phyloP scores from a whole-genome alignment of 768 basidiomycete genomes.

The Suillus fuscotomentosus region DNA sequence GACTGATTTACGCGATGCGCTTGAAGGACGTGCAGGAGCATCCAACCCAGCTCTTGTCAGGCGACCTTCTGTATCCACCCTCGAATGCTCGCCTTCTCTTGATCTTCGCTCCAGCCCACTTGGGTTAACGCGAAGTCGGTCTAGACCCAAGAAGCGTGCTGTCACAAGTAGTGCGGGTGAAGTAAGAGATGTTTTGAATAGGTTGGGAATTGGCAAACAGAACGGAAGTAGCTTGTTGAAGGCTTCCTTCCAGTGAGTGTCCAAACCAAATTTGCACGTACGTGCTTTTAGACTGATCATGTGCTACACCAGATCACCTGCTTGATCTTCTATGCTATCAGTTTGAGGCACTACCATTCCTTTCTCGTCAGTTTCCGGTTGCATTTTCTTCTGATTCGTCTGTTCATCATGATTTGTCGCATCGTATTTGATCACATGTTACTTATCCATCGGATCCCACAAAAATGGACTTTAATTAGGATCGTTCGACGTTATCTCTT shows the following conservation, averaged over 20 bases:
- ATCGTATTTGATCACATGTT: conserved; percentile 13
- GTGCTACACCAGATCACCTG: conserved; percentile 2
- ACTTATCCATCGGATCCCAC: conserved; percentile 20
- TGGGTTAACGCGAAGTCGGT: conserved; percentile 51
- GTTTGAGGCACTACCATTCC: conserved; percentile 2
- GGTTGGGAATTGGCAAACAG: conserved; percentile 78
- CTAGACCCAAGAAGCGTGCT: conserved; percentile 53
- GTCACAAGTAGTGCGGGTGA: conserved; percentile 58
- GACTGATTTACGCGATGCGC: conserved; percentile 81
- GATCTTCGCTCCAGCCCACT: conserved; percentile 39
- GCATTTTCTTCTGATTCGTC: not conserved
- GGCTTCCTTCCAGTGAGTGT: conserved; percentile 57
- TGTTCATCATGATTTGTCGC: conserved; percentile 12
- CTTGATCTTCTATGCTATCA: conserved; percentile 4
- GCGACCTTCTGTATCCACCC: conserved; percentile 75
- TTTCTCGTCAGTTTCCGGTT: conserved; percentile 5
- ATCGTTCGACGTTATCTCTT: conserved; percentile 16
- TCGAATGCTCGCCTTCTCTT: conserved; percentile 62
- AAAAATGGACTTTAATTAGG: conserved; percentile 16
- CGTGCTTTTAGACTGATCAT: conserved; percentile 2
- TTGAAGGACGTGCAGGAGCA: conserved; percentile 83
- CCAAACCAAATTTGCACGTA: not conserved
- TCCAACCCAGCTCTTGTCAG: conserved; percentile 70
- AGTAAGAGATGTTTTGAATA: conserved; percentile 79
- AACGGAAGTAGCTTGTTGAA: conserved; percentile 61